Evolutionary conservation across 164 flowering plant genomes (phyloP), one percentile per base, ranked within the genome.

Genomic region (Dillenia suffruticosa): DNA sequence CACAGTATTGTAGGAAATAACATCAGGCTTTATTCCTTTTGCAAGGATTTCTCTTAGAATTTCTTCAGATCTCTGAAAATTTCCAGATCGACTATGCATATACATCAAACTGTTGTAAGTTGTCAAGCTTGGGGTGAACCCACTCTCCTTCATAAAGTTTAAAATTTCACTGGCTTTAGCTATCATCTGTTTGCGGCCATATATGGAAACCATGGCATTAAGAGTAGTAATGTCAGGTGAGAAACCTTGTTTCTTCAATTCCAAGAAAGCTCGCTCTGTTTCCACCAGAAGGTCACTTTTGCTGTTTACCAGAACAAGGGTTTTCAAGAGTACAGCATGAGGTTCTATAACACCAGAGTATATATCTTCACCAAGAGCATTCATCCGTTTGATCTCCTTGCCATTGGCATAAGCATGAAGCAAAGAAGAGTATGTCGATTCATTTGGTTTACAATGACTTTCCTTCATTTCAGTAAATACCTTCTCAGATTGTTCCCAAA

Each of bases 401-500:
- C 87, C 97, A 70, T 90, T 91, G 22, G 94, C 94, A 82, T 89
- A 92, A 50, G 94, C 92, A 74, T 95, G 93, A 54, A 95, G 80
- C 77, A 95, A 67, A 55, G 90, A 86, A 62, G 77, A 77, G 73
- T 85, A 95, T 4, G 94, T 78, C 26, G 80, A 69, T 62, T 86
- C 96, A 70, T 88, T 90, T 2, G 94, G 96, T 72, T 85, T 90
- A 65, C 92, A 89, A 16, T 69, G 72, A 12, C 83, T 73, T 49
- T 80, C 76, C 63, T 76, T 77, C 97, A 95, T 92, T 72, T 95
- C 96, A 49, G 85, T 81, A 61, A 92, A 67, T 52, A 95, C 67
- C 65, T 76, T 88, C 81, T 95, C 97, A 11, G 94, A 83, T 61
- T 89, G 89, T 72, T 83, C 73, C 97, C 97, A 92, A 53, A 84